Evolutionary conservation across 768 basidiomycete genomes (phyloP).

Genomic region (Lactifluus echinatus): DNA sequence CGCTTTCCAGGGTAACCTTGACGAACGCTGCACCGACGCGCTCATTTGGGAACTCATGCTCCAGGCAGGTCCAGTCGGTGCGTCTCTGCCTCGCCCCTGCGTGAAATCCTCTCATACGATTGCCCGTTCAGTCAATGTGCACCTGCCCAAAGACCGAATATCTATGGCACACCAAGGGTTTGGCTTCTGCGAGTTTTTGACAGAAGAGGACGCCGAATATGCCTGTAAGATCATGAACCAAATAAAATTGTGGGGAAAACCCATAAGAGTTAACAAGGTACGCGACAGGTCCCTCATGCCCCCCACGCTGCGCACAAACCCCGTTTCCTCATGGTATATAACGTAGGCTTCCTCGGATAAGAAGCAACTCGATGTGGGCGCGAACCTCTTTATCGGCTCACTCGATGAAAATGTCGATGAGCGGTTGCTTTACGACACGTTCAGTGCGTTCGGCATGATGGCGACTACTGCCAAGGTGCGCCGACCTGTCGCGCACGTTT

Average conservation of each 20-base stretch:
- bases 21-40: constrained; percentile 90
- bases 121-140: constrained; percentile 71
- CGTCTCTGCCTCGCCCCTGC: constrained; percentile 24
- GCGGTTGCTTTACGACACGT: constrained; percentile 85
- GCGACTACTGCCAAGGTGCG: constrained; percentile 81
- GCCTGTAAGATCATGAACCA: constrained; percentile 99
- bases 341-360: constrained; percentile 91
- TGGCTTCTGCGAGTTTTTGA: constrained; percentile 98
- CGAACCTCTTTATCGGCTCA: constrained; percentile 94
- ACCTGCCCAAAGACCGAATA: constrained; percentile 96
- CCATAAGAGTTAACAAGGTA: constrained; percentile 97
- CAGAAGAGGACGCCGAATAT: constrained; percentile 98
- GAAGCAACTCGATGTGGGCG: constrained; percentile 96
- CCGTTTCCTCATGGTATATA: background rate
- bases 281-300: constrained; percentile 24
- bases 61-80: constrained; percentile 97
- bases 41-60: constrained; percentile 98
- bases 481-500: constrained; percentile 12
- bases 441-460: constrained; percentile 90
- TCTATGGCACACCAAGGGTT: constrained; percentile 99
- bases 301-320: constrained; percentile 1
- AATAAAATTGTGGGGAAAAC: constrained; percentile 98
- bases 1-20: constrained; percentile 75
- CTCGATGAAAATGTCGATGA: constrained; percentile 95
- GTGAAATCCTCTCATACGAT: background rate